phyloP scores from a whole-genome alignment of 2,329 filamentous ascomycete genomes.

The Sclerotinia sclerotiorum region DNA sequence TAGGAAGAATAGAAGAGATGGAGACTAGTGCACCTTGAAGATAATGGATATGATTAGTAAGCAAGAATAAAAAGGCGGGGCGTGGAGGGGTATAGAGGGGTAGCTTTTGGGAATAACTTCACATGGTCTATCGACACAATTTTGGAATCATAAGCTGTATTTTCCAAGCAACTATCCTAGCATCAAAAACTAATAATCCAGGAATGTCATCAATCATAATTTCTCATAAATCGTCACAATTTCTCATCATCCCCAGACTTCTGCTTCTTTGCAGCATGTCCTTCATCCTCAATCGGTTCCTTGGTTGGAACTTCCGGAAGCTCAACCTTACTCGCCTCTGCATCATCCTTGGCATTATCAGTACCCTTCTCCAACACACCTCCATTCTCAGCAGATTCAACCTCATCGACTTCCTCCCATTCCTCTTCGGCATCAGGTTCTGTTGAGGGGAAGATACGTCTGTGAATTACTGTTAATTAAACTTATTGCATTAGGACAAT shows the following conservation, averaged over 20 bases:
- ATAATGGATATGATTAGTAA: not conserved
- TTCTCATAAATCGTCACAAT: constrained; percentile 14
- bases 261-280: constrained; percentile 42
- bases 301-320: constrained; percentile 43
- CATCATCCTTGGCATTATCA: constrained; percentile 22
- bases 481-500: constrained; percentile 15
- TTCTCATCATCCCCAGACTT: constrained; percentile 36
- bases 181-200: not conserved
- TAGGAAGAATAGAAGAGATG: not conserved
- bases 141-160: constrained; percentile 3
- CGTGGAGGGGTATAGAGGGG: constrained; percentile 10
- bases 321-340: constrained; percentile 34
- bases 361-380: constrained; percentile 19
- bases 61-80: constrained; percentile 1
- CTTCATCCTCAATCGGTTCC: constrained; percentile 40
- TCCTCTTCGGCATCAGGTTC: constrained; percentile 34
- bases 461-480: constrained; percentile 31
- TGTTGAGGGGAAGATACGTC: constrained; percentile 51
- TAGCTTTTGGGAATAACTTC: constrained; percentile 9
- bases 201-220: not conserved
- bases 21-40: too few relatives aligned
- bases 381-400: constrained; percentile 34
- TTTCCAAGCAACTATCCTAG: not conserved
- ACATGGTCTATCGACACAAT: not conserved
- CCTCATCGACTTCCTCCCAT: constrained; percentile 37